phyloP scores from a whole-genome alignment of 345 rosid species.

The Brassica nigra region DNA sequence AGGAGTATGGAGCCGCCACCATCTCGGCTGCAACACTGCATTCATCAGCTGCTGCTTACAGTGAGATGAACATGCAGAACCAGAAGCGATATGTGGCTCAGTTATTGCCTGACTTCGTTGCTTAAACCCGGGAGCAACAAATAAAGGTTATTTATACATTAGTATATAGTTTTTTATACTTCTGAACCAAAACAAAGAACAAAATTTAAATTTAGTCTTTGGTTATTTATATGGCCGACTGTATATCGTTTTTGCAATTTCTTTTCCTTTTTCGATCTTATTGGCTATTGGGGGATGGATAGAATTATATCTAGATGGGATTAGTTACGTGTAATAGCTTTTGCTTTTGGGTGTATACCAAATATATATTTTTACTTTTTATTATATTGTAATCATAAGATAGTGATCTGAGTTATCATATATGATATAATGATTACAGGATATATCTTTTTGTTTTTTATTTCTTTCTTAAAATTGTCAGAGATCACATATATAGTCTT shows the following conservation, averaged over 20 bases:
- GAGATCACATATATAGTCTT: neutral
- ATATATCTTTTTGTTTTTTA: neutral
- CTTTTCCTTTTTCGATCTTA: conserved; percentile 26
- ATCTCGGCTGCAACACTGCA: conserved; percentile 54
- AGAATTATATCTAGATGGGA: conserved; percentile 42
- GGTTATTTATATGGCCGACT: conserved; percentile 53
- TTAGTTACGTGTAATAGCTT: conserved; percentile 34
- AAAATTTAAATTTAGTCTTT: conserved; percentile 59
- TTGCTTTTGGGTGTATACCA: conserved; percentile 34
- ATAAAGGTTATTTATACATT: conserved; percentile 41
- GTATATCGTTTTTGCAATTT: conserved; percentile 74
- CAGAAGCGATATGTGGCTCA: conserved; percentile 87
- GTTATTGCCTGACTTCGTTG: conserved; percentile 84
- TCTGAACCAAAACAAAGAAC: conserved; percentile 39
- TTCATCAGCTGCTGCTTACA: conserved; percentile 54
- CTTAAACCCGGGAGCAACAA: conserved; percentile 44
- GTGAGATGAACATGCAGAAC: conserved; percentile 75
- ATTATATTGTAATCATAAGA: conserved; percentile 25
- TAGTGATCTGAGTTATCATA: conserved; percentile 2
- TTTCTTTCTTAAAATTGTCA: neutral
- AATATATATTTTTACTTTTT: conserved; percentile 20
- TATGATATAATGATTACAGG: conserved; percentile 9
- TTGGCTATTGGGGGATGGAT: conserved; percentile 57
- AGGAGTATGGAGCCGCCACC: conserved; percentile 57
- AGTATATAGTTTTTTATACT: conserved; percentile 50